A percentile compares a stretch with the other conserved stretches of the same genome.
Conservation (phyloP, 495 filamentous ascomycete genomes). For the Bathelium albidoporum region DNA sequence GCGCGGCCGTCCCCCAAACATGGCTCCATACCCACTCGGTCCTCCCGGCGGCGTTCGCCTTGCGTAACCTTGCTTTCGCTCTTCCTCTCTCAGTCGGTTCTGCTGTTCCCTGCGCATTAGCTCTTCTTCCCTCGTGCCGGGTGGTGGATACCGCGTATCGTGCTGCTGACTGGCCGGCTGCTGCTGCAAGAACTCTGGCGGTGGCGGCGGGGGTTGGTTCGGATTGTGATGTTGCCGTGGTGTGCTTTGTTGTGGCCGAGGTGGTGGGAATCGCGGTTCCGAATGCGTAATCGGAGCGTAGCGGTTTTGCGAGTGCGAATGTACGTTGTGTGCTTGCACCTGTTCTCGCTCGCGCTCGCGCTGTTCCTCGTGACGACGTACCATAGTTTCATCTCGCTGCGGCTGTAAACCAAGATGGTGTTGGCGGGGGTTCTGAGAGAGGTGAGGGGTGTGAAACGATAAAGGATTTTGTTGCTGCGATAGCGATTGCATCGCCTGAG, state of each 20-base stretch:
- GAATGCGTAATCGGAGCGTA: not conserved
- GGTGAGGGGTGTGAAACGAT: not conserved
- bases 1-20: not conserved
- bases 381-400: not conserved
- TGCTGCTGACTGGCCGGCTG: not conserved
- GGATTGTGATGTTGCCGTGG: not conserved
- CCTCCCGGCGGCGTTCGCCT: not conserved
- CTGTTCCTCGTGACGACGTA: not conserved
- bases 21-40: not conserved
- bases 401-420: not conserved
- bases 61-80: not conserved
- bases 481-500: slow-evolving; percentile 3
- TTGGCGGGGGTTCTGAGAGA: not conserved
- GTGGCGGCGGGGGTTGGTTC: not conserved
- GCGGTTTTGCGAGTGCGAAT: not conserved
- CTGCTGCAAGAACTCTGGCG: not conserved
- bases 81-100: not conserved
- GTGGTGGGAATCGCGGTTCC: not conserved
- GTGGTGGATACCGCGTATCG: not conserved
- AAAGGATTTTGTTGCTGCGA: not conserved
- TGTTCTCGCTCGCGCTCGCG: not conserved
- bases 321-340: not conserved
- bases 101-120: not conserved
- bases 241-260: not conserved
- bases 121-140: not conserved